A percentile compares a stretch with the other conserved stretches of the same genome.
Conservation (phyloP, 768 basidiomycete species). For the Panaeolus papilionaceus region DNA sequence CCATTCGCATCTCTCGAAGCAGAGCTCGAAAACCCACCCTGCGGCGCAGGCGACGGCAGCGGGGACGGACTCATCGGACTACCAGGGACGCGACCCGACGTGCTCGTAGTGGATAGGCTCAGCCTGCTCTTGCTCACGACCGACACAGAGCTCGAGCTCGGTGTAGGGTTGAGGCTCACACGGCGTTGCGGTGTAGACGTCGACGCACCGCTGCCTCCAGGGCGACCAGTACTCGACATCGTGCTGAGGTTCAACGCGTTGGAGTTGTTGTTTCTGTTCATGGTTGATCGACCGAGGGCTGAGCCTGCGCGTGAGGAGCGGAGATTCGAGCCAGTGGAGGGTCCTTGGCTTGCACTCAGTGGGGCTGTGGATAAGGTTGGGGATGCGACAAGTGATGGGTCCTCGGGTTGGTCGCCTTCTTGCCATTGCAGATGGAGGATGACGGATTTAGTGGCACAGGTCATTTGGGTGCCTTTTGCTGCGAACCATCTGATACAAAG, state of each 20-base stretch:
- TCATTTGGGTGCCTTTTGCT: constrained; percentile 66
- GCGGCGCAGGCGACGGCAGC: background rate
- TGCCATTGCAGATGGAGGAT: constrained; percentile 90
- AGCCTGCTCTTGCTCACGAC: constrained; percentile 11
- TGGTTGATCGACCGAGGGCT: constrained; percentile 59
- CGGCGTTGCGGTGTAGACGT: constrained; percentile 13
- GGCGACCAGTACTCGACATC: constrained; percentile 39
- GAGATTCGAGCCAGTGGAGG: constrained; percentile 30
- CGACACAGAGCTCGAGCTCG: constrained; percentile 16
- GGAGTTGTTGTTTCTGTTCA: constrained; percentile 47
- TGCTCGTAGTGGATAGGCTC: constrained; percentile 25
- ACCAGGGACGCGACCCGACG: constrained; percentile 47
- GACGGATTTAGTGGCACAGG: constrained; percentile 88
- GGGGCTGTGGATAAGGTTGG: constrained; percentile 31
- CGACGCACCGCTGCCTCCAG: constrained; percentile 24
- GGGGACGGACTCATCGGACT: constrained; percentile 55
- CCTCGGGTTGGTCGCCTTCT: constrained; percentile 54
- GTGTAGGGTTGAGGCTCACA: constrained; percentile 20
- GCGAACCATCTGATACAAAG: constrained; percentile 73
- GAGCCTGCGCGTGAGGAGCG: constrained; percentile 56
- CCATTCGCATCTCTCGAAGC: constrained; percentile 31
- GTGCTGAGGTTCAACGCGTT: constrained; percentile 33
- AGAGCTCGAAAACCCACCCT: background rate
- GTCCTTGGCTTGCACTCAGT: constrained; percentile 33
- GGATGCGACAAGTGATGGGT: constrained; percentile 27